These are phyloP conservation scores for Pythium graminicola DNA, from an alignment of 352 stramenopile genomes.

Conservation along the genomic window DNA sequence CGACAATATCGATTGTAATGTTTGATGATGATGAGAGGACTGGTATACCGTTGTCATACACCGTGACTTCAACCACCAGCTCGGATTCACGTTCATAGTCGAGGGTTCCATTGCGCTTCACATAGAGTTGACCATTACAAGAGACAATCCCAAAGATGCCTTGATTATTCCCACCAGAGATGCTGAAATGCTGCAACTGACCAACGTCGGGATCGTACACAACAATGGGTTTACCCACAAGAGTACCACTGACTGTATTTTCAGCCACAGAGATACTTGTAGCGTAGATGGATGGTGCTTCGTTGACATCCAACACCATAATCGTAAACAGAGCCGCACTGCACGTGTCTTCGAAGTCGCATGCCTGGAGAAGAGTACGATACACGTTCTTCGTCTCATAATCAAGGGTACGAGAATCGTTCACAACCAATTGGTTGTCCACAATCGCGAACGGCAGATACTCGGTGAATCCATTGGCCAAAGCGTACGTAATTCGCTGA, in stretches of 20 bases:
- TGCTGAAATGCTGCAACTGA: slow-evolving; percentile 22
- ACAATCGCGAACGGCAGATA: slow-evolving; percentile 14
- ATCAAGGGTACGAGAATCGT: slow-evolving; percentile 2
- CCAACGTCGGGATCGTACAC: slow-evolving; percentile 27
- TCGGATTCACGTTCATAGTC: slow-evolving; percentile 31
- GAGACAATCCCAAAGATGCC: slow-evolving; percentile 38
- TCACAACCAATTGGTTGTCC: slow-evolving; percentile 5
- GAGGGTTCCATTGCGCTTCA: slow-evolving; percentile 28
- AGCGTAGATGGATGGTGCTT: slow-evolving; percentile 13
- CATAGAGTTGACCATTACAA: slow-evolving; percentile 47
- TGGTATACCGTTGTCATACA: slow-evolving; percentile 36
- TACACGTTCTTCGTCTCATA: slow-evolving; percentile 18
- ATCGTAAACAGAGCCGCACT: slow-evolving; percentile 9
- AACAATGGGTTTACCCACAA: slow-evolving; percentile 21
- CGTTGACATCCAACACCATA: slow-evolving; percentile 25
- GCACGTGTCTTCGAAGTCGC: slow-evolving; percentile 18
- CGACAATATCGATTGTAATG: slow-evolving; percentile 25
- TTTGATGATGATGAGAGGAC: slow-evolving; percentile 22
- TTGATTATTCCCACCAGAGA: slow-evolving; percentile 23
- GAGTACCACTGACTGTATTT: slow-evolving; percentile 15
- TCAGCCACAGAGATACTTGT: slow-evolving; percentile 3
- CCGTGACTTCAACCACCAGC: slow-evolving; percentile 25
- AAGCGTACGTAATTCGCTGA: slow-evolving; percentile 7
- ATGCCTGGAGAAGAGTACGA: slow-evolving; percentile 12
- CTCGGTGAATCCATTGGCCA: background rate